Evolutionary conservation across 768 basidiomycete species (phyloP), one percentile per base, ranked within the genome.

Genomic region (Leccinum obscurum): DNA sequence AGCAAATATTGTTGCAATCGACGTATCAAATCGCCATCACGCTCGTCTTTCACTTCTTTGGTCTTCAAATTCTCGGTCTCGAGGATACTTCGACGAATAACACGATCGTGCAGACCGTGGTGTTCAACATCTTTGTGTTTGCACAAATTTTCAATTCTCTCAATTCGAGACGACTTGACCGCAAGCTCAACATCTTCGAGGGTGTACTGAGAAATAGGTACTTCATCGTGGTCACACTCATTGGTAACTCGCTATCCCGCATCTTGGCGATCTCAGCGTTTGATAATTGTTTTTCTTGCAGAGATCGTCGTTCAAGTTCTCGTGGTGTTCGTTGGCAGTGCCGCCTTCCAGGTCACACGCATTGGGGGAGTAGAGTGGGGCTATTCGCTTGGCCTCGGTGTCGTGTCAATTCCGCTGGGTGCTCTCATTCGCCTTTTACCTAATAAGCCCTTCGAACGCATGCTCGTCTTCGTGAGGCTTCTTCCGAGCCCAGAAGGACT

Each of bases 121-220:
- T 98, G 34, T 99, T 99, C 85, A 99, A 98, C 68, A 84, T 88
- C n/a, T 99, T 98, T 68, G 96, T 98, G 58, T 98, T 98, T 71
- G 92, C 92, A 30, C 96, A 98, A 74, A 95, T 99, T 65, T 95
- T 90, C 83, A 97, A 95, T 76, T 94, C 93, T 49, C 73, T 98
- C 73, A 99, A 98, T 71, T 93, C 90, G 66, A 82, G 97, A 56
- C 82, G 26, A 28, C 26, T 98, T 51, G 95, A 98, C 68, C 68
- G 83, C 60, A 84, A 85, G 54, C 80, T 95, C 60, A 98, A 99
- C 75, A 84, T 98, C 60, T 93, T 98, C 67, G 87, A 89, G 62
- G 93, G 93, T 44, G 82, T 98, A 32, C 66, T 76, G 44, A 80
- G 76, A 53, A 99, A 99, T 72, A 83, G 76, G 65, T 97, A 92